These are phyloP conservation scores for Carallia pectinifolia DNA, from an alignment of 345 rosid genomes.

Conservation along the genomic window DNA sequence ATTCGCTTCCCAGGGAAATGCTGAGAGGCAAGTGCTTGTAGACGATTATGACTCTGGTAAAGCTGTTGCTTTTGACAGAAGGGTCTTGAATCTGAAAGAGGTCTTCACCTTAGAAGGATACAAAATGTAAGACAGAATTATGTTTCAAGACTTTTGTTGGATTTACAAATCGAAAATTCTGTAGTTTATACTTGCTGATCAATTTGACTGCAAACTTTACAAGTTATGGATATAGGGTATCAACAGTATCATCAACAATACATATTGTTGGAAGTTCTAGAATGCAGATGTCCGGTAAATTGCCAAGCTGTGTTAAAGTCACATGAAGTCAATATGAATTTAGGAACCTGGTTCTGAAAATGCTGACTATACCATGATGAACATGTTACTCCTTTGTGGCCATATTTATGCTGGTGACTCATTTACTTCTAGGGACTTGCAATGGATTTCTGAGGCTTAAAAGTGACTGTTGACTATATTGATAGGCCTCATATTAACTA, in stretches of 20 bases:
- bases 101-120: constrained; percentile 83
- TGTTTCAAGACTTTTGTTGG: background rate
- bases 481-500: no score
- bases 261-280: no score
- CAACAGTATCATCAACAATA: no score
- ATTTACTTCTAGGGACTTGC: background rate
- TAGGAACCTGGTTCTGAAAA: no score
- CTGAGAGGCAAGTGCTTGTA: constrained; percentile 93
- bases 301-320: no score
- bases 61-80: constrained; percentile 79
- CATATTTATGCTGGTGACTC: background rate
- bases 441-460: background rate
- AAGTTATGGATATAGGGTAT: background rate
- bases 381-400: background rate
- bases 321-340: no score
- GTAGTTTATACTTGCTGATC: background rate
- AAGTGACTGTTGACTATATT: no score
- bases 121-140: constrained; percentile 57
- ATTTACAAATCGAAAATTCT: background rate
- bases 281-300: no score
- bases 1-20: constrained; percentile 48
- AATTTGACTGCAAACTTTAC: background rate
- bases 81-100: constrained; percentile 69
- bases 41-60: constrained; percentile 76
- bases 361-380: background rate